Evolutionary conservation across 1,284 basidiomycete genomes (phyloP), one percentile per base, ranked within the genome.

Genomic region (Vanrija sp.): DNA sequence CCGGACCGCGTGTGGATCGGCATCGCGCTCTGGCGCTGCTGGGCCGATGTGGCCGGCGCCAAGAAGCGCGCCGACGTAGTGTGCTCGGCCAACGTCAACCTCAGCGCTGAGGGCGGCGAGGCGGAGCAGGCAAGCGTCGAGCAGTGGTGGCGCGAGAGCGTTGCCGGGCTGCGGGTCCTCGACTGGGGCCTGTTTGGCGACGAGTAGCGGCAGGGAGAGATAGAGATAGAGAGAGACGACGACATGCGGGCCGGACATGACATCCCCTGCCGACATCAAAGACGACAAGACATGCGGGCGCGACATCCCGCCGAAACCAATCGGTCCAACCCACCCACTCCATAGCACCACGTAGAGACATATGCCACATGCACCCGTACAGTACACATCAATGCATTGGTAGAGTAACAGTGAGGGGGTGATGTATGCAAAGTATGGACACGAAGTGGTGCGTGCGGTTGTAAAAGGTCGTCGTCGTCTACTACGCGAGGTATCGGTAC

Each of bases 31-130:
- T 94, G 85, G 75, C 83, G 92, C 23, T 61, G 62, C 52, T 71
- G 64, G 65, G 36, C 61, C 16, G 16, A 46, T 15, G 15, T 37
- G 2, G 48, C n/a, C 15, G 39, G 24, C 16, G 52, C n/a, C 72
- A 80, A 48, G 62, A 89, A 86, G 70, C 78, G 77, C 24, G 82
- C 85, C 8, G 93, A 96, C 70, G 70, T 95, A 19, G 86, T 94
- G 36, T 79, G 89, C 60, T 85, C 86, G 19, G 86, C 86, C 69
- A 96, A 93, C 71, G 80, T 89, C 16, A 59, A 53, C 20, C 80
- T 81, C 19, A 37, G 64, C 68, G 38, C 80, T 83, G 55, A 93
- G 91, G 63, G 69, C 81, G 14, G 59, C 65, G 0, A 87, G 9
- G 81, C 83, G 15, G 73, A 75, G 56, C 84, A 86, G 25, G 74